Evolutionary conservation across 306 rosid genomes (phyloP), one percentile per base, ranked within the genome.

Genomic region (Hippophae rhamnoides): DNA sequence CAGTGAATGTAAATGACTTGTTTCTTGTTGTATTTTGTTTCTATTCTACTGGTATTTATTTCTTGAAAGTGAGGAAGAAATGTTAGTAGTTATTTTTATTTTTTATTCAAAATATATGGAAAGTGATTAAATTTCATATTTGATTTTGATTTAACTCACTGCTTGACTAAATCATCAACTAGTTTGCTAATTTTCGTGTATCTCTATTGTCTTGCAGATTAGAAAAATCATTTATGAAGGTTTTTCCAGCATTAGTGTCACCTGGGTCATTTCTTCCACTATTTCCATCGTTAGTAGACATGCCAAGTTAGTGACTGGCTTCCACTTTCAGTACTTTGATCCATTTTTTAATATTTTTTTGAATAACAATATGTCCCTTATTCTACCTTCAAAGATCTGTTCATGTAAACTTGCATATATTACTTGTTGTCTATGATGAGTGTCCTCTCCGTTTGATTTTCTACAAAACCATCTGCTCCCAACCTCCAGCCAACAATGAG

Each of bases 231-330:
- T 85, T 79, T 73, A 60, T 85, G 74, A 79, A 81, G 61, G 66
- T 82, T 66, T 79, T 90, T 65, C 89, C 96, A 0, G 95, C 76
- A 77, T 60, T 90, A 78, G 79, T 90, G 57, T 85, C 98, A 38
- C 80, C 95, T 57, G 96, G 92, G 31, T 90, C 98, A 70, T 90
- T 90, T 79, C 83, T 90, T 79, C 95, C 95, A 0, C 73, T 90
- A 73, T 81, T 90, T 74, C 89, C 86, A 10, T 66, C 74, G 41
- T 66, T 87, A 69, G 62, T 87, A 67, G 98, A 92, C 81, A 75
- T 92, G 75, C 98, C 98, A 42, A 80, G 98, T 92, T 83, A 67
- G 95, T 81, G 89, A 79, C 52, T 38, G 31, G 25, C 38, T 49
- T 60, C n/a, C 14, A 27, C 1, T 5, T 23, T 60, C 25, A 46